Evolutionary conservation across 768 basidiomycete genomes (phyloP), one percentile per base, ranked within the genome.

Genomic region (Mycena albidolilacea): DNA sequence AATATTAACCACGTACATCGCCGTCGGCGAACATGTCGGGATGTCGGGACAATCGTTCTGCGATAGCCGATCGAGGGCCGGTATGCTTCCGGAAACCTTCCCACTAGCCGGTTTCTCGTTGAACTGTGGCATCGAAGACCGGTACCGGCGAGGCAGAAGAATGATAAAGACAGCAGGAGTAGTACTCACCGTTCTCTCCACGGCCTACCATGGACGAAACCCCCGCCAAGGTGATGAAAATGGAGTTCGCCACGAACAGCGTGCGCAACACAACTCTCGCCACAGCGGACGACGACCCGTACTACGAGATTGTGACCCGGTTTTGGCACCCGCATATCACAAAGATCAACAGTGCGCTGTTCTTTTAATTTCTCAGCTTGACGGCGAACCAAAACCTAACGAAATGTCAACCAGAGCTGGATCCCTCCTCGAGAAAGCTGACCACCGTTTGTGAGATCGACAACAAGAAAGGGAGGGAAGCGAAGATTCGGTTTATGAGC

Each of bases 241-340:
- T 73, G 63, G 76, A 77, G 60, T 81, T 89, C 69, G 84, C 87
- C 21, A 85, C 86, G 62, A 88, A 88, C 81, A 86, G 85, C 71
- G 78, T 89, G 63, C 84, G 87, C 70, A 89, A 89, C 67, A 88
- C 87, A 1, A 87, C 88, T 1, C 78, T 87, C 62, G 76, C 89
- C 6, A 77, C 84, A 12, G 77, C 79, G 41, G 79, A 85, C 73
- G 86, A 89, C 77, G 80, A 81, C 69, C 77, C 85, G 50, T 86
- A 86, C 81, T 89, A 85, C 70, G 89, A 89, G 79, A 81, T 89
- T 71, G 87, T 88, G 66, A 89, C 88, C 44, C 85, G 87, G 19
- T 88, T 82, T 77, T 89, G 88, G 89, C 86, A 89, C 73, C 88
- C 89, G 11, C 80, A 85, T 73, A 72, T 87, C 52, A 89, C 87